Base-by-base conservation (phyloP, 441 rosid genomes). In the Pelargonium citronellum region DNA sequence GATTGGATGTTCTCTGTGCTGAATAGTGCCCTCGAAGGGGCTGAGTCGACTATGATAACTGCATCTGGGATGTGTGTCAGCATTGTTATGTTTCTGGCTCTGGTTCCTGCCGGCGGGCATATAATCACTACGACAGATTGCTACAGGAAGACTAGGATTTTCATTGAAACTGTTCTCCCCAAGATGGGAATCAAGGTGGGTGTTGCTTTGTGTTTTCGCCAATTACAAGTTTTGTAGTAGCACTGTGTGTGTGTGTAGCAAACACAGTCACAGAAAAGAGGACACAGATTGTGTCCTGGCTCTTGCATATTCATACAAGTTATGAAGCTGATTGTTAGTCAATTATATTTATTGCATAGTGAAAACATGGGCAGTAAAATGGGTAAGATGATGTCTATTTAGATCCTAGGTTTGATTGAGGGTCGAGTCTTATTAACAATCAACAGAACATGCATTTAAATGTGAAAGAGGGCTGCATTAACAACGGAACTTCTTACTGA, bases 1-100 rank as follows among this genome's bases (percentile, higher is more conserved):
- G 44, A 22, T 79, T 68, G 11, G 20, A 73, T 60, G 41, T 30
- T 71, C 67, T 69, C 22, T 63, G 7, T 66, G 15, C 13, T 34
- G 6, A 13, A 67, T 61, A 95, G 99, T 87, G 95, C 93, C 3
- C 96, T 95, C 69, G 99, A 95, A 77, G 96, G 98, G 66, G 95
- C 98, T 55, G 98, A 95, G 78, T 89, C 99, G 24, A 95, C 99
- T 9, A 72, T 95, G 85, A 81, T 95, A 76, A 69, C 88, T 91
- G 98, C 99, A 37, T 95, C 99, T 75, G 98, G 99, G 76, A 95
- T 92, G 99, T 92, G 95, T 78, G 99, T 97, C 61, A 95, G 96
- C 76, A 87, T 89, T 24, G 90, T 89, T 68, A 47, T 92, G 98
- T 72, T 95, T 62, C 66, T 90, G 87, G 97, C 99, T 47, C 82